Percentiles rank a stretch among this genome's conserved stretches.
phyloP scores from a whole-genome alignment of 805 yeast genomes.

The Candida golubevii region DNA sequence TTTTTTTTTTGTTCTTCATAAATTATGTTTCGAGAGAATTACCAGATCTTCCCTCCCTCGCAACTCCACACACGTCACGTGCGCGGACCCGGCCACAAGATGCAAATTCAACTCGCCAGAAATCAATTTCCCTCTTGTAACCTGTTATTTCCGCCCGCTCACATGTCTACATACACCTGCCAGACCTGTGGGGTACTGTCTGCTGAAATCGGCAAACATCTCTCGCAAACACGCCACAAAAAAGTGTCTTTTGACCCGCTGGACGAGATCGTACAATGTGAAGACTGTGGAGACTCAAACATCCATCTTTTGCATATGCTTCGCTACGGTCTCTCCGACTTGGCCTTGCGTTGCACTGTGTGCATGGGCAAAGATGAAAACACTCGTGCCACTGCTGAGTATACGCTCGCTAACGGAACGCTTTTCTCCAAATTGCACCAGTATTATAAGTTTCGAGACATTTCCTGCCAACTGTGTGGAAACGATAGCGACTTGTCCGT shows the following conservation, averaged over 20 bases:
- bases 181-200: constrained; percentile 39
- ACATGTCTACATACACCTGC: constrained; percentile 33
- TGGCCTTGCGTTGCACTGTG: constrained; percentile 44
- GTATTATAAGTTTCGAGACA: constrained; percentile 48
- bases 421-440: constrained; percentile 45
- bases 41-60: too few relatives aligned
- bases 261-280: constrained; percentile 48
- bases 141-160: too few relatives aligned
- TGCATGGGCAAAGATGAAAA: constrained; percentile 43
- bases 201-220: constrained; percentile 47
- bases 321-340: constrained; percentile 53
- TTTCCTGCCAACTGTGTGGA: constrained; percentile 45
- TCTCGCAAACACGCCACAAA: constrained; percentile 52
- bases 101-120: too few relatives aligned
- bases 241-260: constrained; percentile 27
- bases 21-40: too few relatives aligned
- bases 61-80: too few relatives aligned
- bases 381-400: constrained; percentile 43
- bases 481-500: constrained; percentile 40
- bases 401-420: constrained; percentile 52
- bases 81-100: too few relatives aligned
- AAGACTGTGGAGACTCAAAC: constrained; percentile 51
- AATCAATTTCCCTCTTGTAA: too few relatives aligned
- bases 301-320: constrained; percentile 49
- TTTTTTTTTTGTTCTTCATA: too few relatives aligned